Conservation (phyloP, 2,329 filamentous ascomycete genomes). For the Dothistroma septosporum region DNA sequence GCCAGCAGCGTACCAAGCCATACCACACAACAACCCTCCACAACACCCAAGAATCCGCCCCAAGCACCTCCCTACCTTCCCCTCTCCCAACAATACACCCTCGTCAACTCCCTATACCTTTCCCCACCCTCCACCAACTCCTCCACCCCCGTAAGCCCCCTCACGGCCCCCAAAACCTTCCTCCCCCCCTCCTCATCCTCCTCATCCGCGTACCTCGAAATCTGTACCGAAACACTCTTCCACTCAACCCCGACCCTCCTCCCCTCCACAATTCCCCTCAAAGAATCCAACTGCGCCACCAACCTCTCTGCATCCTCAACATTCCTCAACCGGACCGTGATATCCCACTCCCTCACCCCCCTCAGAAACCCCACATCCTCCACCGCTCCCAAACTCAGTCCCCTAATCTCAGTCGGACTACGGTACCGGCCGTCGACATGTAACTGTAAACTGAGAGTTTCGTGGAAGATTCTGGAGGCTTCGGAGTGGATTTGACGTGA, state of each 20-base stretch:
- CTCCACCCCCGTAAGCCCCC: constrained; percentile 9
- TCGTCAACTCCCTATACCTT: constrained; percentile 14
- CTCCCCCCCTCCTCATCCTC: constrained; percentile 11
- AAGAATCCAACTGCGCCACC: constrained; percentile 11
- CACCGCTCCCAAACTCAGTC: constrained; percentile 14
- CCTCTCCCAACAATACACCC: constrained; percentile 11
- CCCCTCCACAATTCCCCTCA: constrained; percentile 5
- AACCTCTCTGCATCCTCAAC: constrained; percentile 15
- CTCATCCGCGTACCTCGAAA: constrained; percentile 12
- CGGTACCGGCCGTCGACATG: constrained; percentile 19
- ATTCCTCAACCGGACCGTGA: constrained; percentile 13
- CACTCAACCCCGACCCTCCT: constrained; percentile 7
- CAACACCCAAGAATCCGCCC: too few relatives aligned
- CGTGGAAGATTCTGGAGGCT: constrained; percentile 42
- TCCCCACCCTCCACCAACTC: constrained; percentile 12
- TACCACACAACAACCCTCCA: too few relatives aligned
- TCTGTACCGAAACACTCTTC: constrained; percentile 15
- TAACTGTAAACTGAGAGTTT: constrained; percentile 16
- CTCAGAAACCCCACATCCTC: constrained; percentile 8
- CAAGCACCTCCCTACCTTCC: neutral
- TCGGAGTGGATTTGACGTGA: constrained; percentile 44
- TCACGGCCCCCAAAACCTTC: constrained; percentile 11
- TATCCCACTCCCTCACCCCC: constrained; percentile 13
- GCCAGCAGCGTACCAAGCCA: too few relatives aligned
- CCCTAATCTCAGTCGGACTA: constrained; percentile 13